phyloP scores from a whole-genome alignment of 345 rosid genomes.

The Lagerstroemia speciosa region DNA sequence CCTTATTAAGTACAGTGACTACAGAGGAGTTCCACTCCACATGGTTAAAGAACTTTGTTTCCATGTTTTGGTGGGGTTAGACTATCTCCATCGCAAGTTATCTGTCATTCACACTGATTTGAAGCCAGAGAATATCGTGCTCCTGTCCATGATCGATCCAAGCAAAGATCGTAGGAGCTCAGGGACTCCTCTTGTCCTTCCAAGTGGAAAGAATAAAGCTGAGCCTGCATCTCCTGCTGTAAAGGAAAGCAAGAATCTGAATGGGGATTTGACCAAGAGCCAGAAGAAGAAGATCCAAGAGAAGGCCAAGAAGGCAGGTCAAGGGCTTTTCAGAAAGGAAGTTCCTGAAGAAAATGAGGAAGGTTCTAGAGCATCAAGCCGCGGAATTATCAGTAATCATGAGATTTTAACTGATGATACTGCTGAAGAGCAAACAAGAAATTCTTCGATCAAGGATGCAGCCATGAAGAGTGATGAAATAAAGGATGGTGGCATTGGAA shows the following conservation, averaged over 20 bases:
- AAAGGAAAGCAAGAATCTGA: conserved; percentile 34
- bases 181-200: conserved; percentile 52
- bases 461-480: conserved; percentile 18
- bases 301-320: conserved; percentile 77
- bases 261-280: conserved; percentile 65
- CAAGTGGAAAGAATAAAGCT: conserved; percentile 35
- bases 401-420: conserved; percentile 25
- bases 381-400: conserved; percentile 24
- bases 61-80: conserved; percentile 70
- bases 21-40: conserved; percentile 58
- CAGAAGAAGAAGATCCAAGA: conserved; percentile 82
- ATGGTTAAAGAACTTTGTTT: conserved; percentile 68
- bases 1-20: conserved; percentile 75
- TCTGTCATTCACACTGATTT: conserved; percentile 90
- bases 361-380: conserved; percentile 18
- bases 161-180: conserved; percentile 56
- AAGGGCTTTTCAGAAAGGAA: conserved; percentile 38
- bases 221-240: conserved; percentile 26
- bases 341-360: conserved; percentile 34
- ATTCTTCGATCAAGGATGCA: conserved; percentile 27
- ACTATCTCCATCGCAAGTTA: conserved; percentile 78
- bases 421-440: conserved; percentile 23
- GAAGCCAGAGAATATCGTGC: conserved; percentile 89
- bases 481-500: conserved; percentile 26
- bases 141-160: conserved; percentile 68